Evolutionary conservation across 208 protist genomes (phyloP).

Genomic region (Angomonas ambiguus): DNA sequence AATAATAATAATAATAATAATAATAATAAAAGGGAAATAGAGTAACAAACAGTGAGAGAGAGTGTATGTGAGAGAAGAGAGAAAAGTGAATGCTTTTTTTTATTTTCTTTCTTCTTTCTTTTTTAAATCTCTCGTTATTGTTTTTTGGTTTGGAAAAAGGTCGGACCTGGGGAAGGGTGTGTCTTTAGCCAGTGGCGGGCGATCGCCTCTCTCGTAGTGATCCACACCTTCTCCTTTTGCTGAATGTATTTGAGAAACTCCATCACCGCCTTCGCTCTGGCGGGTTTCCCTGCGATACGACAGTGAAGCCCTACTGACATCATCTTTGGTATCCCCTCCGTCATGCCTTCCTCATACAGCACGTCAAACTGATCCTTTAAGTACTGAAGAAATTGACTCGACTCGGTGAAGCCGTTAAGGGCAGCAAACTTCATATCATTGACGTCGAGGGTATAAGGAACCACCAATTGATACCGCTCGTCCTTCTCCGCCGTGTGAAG

Average conservation of each 20-base stretch:
- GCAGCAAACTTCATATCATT: conserved; percentile 36
- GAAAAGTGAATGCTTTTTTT: too few species aligned
- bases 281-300: conserved; percentile 27
- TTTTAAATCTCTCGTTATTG: background rate
- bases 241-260: conserved; percentile 24
- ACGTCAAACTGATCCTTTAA: conserved; percentile 35
- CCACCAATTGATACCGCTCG: conserved; percentile 24
- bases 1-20: too few species aligned
- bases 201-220: conserved; percentile 26
- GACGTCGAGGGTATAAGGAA: conserved; percentile 28
- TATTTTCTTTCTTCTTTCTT: conserved; percentile 13
- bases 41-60: too few species aligned
- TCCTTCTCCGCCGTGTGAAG: conserved; percentile 13
- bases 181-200: conserved; percentile 21
- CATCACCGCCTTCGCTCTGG: conserved; percentile 17
- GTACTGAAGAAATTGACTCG: conserved; percentile 32
- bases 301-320: conserved; percentile 35
- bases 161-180: conserved; percentile 22
- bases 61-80: too few species aligned
- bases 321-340: conserved; percentile 18
- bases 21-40: too few species aligned
- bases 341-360: conserved; percentile 27
- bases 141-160: conserved; percentile 22
- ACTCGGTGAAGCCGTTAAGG: conserved; percentile 35
- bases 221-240: conserved; percentile 24